Conservation (phyloP, 2,329 filamentous ascomycete species). For the Colletotrichum higginsianum region DNA sequence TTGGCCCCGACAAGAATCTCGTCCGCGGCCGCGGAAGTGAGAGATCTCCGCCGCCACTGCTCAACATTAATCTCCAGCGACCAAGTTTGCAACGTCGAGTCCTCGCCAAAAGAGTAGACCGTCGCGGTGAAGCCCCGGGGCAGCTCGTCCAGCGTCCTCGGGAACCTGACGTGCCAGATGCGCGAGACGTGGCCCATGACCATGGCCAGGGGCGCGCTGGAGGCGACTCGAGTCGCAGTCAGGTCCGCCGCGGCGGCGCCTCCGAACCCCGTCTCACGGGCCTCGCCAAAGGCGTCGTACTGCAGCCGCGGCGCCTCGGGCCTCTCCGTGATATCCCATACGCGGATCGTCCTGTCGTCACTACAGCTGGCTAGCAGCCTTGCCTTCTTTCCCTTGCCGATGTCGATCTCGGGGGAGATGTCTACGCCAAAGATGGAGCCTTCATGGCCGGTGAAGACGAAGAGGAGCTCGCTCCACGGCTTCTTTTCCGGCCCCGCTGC, state of each 20-base stretch:
- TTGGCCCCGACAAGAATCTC: slow-evolving; percentile 43
- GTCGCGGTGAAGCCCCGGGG: slow-evolving; percentile 53
- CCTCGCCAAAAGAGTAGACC: slow-evolving; percentile 87
- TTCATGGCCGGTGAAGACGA: slow-evolving; percentile 79
- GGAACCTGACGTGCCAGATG: slow-evolving; percentile 89
- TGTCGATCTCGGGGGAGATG: slow-evolving; percentile 73
- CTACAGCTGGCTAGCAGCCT: slow-evolving; percentile 92
- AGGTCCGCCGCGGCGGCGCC: slow-evolving; percentile 53
- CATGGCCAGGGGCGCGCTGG: slow-evolving; percentile 71
- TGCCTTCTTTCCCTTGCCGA: slow-evolving; percentile 55
- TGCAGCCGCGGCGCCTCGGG: slow-evolving; percentile 44
- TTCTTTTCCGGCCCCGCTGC: slow-evolving; percentile 24
- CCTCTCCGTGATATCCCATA: slow-evolving; percentile 85
- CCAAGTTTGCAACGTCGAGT: slow-evolving; percentile 84
- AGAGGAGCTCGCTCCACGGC: slow-evolving; percentile 60
- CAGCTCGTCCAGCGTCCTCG: slow-evolving; percentile 49
- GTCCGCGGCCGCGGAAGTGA: slow-evolving; percentile 24
- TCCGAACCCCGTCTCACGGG: slow-evolving; percentile 74
- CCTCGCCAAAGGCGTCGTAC: slow-evolving; percentile 49
- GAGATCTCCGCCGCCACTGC: slow-evolving; percentile 30
- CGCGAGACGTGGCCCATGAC: slow-evolving; percentile 90
- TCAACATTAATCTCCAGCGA: slow-evolving; percentile 60
- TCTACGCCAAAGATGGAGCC: slow-evolving; percentile 94
- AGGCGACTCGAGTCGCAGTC: slow-evolving; percentile 47
- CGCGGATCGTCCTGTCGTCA: slow-evolving; percentile 89